Base-by-base conservation (phyloP, 176 grass and related monocot species). In the Oryza officinalis region DNA sequence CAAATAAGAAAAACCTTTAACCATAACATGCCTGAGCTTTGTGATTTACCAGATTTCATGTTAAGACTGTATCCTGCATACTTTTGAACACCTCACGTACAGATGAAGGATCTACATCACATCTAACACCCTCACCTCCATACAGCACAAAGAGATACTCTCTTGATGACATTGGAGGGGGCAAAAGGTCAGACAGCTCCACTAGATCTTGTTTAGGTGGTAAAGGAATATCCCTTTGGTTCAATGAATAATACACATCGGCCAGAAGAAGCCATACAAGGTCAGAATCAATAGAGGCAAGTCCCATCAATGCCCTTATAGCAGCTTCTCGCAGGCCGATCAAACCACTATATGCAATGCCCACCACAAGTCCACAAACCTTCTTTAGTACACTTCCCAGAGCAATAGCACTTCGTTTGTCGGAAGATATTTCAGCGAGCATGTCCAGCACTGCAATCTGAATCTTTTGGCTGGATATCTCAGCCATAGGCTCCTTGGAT, bases 251-350 rank as follows among this genome's bases (percentile, higher is more conserved):
- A 83, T 95, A 95, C 60, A 95, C 82, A 71, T 98, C 96, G 3
- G 93, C 93, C 47, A 98, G 86, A 47, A 98, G 90, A 87, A 98
- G 91, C 96, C 96, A 98, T 67, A 95, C 84, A 10, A 98, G 93
- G 37, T 98, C 96, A 28, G 89, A 67, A 90, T 98, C 93, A 7
- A 95, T 98, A 65, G 47, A 68, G 31, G 91, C 87, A 54, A 98
- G 85, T 38, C 90, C 93, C 30, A 63, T 38, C 83, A 98, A 92
- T 77, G 96, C 83, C 79, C 79, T 93, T 67, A 95, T 15, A 66
- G 93, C 80, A 85, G 85, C 90, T 80, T 93, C 92, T 81, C 86
- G 77, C 65, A 98, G 75, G 79, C 91, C 77, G 57, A 70, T 75
- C 73, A 82, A 84, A 68, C 80, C 83, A 79, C 90, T 90, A 84